Percentiles rank a stretch among this genome's conserved stretches.
Evolutionary conservation across 2,329 filamentous ascomycete genomes (phyloP).

Genomic region (Blastomyces parvus): DNA sequence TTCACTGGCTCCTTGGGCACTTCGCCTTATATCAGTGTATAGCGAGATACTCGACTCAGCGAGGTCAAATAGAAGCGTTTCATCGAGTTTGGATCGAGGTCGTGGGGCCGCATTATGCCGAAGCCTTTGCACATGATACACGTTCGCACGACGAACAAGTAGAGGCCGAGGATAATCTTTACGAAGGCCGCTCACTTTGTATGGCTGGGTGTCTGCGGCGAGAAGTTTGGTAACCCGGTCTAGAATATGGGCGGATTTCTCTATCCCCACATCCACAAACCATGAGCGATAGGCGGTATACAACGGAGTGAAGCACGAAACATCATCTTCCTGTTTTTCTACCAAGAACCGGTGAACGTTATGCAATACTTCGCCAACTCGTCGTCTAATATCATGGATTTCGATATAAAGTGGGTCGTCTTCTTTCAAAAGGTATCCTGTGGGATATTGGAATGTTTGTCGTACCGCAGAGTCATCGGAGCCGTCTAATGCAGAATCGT

Average conservation of each 20-base stretch:
- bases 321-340: slow-evolving; percentile 83
- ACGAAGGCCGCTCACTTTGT: slow-evolving; percentile 85
- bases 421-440: slow-evolving; percentile 68
- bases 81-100: slow-evolving; percentile 83
- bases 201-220: slow-evolving; percentile 76
- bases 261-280: slow-evolving; percentile 96
- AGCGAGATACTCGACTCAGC: slow-evolving; percentile 81
- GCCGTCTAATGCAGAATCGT: slow-evolving; percentile 45
- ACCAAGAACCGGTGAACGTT: slow-evolving; percentile 76
- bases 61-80: slow-evolving; percentile 71
- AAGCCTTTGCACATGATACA: slow-evolving; percentile 88
- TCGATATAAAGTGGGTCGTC: slow-evolving; percentile 57
- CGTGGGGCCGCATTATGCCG: slow-evolving; percentile 86
- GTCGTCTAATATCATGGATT: slow-evolving; percentile 71
- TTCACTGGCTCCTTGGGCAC: slow-evolving; percentile 84
- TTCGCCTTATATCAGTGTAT: slow-evolving; percentile 92
- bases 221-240: slow-evolving; percentile 80
- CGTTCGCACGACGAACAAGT: slow-evolving; percentile 84
- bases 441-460: slow-evolving; percentile 78
- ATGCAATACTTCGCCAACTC: slow-evolving; percentile 70
- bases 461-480: slow-evolving; percentile 56
- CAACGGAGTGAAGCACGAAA: slow-evolving; percentile 84
- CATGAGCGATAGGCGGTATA: slow-evolving; percentile 90
- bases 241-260: slow-evolving; percentile 84
- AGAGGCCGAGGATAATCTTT: slow-evolving; percentile 89